Conservation (phyloP, 257 asterid genomes). For the Leptodermis oblonga region DNA sequence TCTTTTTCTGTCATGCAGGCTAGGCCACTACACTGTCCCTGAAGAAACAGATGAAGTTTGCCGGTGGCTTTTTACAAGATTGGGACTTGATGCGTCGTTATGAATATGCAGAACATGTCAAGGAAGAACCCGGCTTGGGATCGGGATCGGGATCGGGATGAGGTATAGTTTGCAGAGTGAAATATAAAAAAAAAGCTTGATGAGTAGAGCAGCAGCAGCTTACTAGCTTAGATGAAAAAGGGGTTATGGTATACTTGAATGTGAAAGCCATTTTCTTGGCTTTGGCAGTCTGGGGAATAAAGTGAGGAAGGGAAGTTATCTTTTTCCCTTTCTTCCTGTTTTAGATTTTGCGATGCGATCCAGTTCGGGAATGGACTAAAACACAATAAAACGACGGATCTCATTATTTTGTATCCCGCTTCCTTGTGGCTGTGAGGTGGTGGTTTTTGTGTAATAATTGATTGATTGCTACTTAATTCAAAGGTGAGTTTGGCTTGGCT, state of each 20-base stretch:
- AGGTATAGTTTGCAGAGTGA: constrained; percentile 10
- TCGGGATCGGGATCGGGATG: too few relatives aligned
- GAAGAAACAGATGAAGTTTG: constrained; percentile 66
- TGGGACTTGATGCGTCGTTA: constrained; percentile 52
- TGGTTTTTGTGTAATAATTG: too few relatives aligned
- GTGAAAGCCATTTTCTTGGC: not conserved
- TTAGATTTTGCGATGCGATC: too few relatives aligned
- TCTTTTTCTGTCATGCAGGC: constrained; percentile 31
- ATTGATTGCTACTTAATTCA: too few relatives aligned
- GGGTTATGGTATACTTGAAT: constrained; percentile 11
- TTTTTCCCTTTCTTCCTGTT: not conserved
- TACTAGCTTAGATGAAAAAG: not conserved
- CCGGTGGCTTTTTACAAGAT: constrained; percentile 43
- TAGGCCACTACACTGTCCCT: constrained; percentile 72
- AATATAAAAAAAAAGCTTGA: constrained; percentile 11
- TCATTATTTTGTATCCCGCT: too few relatives aligned
- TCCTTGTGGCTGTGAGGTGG: too few relatives aligned
- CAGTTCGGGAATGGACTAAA: too few relatives aligned
- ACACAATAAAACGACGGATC: too few relatives aligned
- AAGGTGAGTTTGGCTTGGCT: too few relatives aligned
- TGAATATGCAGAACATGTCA: constrained; percentile 8
- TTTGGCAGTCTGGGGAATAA: not conserved
- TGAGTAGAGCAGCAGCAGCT: not conserved
- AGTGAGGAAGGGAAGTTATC: not conserved
- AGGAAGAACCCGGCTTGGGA: too few relatives aligned